These are phyloP conservation scores for Saccharomycopsis guyanensis DNA, from an alignment of 805 yeast species.

Conservation along the genomic window DNA sequence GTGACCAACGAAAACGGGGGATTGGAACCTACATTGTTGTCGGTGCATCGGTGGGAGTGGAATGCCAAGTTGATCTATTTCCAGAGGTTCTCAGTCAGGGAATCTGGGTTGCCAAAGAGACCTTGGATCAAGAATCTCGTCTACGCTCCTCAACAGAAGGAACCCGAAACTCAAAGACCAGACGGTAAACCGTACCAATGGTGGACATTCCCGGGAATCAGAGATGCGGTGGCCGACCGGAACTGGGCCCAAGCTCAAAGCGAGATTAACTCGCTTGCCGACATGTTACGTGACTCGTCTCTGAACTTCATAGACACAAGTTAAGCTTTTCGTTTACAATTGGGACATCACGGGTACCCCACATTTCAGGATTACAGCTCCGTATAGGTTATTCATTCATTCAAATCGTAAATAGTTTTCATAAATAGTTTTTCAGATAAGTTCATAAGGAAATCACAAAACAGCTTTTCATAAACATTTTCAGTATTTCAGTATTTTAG, in stretches of 20 bases:
- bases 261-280: conserved; percentile 40
- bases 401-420: too few species aligned
- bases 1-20: conserved; percentile 44
- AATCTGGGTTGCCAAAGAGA: conserved; percentile 40
- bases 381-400: too few species aligned
- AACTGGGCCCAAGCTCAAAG: conserved; percentile 48
- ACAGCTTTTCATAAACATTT: too few species aligned
- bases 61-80: conserved; percentile 56
- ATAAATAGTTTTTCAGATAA: too few species aligned
- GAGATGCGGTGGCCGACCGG: conserved; percentile 51
- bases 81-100: conserved; percentile 44
- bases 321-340: too few species aligned
- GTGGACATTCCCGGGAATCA: conserved; percentile 68
- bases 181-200: conserved; percentile 34
- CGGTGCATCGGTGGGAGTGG: conserved; percentile 74
- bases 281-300: conserved; percentile 28
- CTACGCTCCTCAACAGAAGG: conserved; percentile 59
- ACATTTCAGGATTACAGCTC: too few species aligned
- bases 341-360: too few species aligned
- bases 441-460: too few species aligned
- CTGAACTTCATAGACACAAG: conserved; percentile 22
- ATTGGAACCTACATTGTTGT: conserved; percentile 63
- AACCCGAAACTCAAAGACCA: conserved; percentile 36
- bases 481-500: too few species aligned
- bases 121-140: conserved; percentile 61